These are phyloP conservation scores for Misopates orontium DNA, from an alignment of 257 asterid genomes.

Conservation along the genomic window DNA sequence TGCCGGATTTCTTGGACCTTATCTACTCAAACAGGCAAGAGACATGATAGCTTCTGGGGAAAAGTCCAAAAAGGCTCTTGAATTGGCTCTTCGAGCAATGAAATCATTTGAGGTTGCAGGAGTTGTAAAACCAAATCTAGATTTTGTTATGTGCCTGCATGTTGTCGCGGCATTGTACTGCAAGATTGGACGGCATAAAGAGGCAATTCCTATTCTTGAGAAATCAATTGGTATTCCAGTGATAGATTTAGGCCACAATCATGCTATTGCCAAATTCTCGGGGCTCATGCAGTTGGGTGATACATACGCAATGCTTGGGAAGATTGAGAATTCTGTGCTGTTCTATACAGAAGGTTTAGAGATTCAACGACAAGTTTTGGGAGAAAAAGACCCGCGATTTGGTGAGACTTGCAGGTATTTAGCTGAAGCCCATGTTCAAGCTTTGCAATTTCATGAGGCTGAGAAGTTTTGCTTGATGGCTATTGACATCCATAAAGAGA, in stretches of 20 bases:
- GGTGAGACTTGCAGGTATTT: conserved; percentile 90
- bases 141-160: conserved; percentile 80
- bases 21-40: conserved; percentile 82
- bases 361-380: conserved; percentile 77
- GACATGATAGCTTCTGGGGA: conserved; percentile 57
- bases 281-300: conserved; percentile 99
- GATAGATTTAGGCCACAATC: conserved; percentile 75
- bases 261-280: conserved; percentile 90
- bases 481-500: conserved; percentile 62
- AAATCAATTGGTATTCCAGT: conserved; percentile 70
- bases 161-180: conserved; percentile 71
- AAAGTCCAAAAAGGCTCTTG: conserved; percentile 65
- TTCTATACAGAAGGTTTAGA: conserved; percentile 80
- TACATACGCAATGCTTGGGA: conserved; percentile 82
- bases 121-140: conserved; percentile 51
- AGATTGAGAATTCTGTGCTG: conserved; percentile 72
- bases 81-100: conserved; percentile 71
- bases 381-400: conserved; percentile 70
- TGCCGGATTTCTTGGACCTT: conserved; percentile 65
- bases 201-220: conserved; percentile 80
- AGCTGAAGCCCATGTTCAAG: conserved; percentile 96
- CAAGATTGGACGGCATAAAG: conserved; percentile 52
- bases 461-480: conserved; percentile 75
- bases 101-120: conserved; percentile 52
- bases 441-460: conserved; percentile 83